Evolutionary conservation across 108 stramenopile genomes (phyloP).

Genomic region (Cyclostephanos tholiformis): DNA sequence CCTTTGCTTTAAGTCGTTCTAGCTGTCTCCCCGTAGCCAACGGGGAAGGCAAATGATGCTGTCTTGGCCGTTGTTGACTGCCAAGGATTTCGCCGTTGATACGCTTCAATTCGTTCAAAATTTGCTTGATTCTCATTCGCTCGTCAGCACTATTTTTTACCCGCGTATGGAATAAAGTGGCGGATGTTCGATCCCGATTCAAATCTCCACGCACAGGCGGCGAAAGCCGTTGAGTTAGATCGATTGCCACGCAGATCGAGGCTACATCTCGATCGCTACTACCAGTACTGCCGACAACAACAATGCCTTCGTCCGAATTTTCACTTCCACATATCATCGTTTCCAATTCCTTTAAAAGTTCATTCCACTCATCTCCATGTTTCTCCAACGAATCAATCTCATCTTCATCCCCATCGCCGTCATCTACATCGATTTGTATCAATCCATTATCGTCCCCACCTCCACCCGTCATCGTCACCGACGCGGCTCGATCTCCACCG

Average conservation of each 20-base stretch:
- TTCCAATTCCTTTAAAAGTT: constrained; percentile 25
- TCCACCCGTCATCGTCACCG: not conserved
- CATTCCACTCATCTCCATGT: constrained; percentile 24
- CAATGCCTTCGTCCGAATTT: not conserved
- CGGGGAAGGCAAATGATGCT: constrained; percentile 5
- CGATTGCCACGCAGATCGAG: constrained; percentile 25
- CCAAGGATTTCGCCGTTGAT: constrained; percentile 9
- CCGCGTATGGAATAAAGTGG: not conserved
- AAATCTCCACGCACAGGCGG: not conserved
- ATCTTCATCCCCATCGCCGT: constrained; percentile 3
- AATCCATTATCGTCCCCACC: constrained; percentile 1
- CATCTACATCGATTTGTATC: not conserved
- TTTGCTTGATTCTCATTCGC: constrained; percentile 1
- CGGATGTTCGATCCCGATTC: not conserved
- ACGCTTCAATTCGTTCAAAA: constrained; percentile 16
- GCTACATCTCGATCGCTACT: constrained; percentile 22
- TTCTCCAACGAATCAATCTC: not conserved
- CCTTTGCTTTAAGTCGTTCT: constrained; percentile 23
- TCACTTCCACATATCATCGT: not conserved
- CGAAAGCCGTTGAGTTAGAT: constrained; percentile 3
- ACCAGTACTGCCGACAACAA: constrained; percentile 1
- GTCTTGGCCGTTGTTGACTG: not conserved
- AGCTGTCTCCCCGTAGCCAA: constrained; percentile 9
- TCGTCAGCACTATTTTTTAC: not conserved
- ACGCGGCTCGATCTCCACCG: constrained; percentile 11